Evolutionary conservation across 2,329 filamentous ascomycete genomes (phyloP).

Genomic region (Diplodia intermedia): DNA sequence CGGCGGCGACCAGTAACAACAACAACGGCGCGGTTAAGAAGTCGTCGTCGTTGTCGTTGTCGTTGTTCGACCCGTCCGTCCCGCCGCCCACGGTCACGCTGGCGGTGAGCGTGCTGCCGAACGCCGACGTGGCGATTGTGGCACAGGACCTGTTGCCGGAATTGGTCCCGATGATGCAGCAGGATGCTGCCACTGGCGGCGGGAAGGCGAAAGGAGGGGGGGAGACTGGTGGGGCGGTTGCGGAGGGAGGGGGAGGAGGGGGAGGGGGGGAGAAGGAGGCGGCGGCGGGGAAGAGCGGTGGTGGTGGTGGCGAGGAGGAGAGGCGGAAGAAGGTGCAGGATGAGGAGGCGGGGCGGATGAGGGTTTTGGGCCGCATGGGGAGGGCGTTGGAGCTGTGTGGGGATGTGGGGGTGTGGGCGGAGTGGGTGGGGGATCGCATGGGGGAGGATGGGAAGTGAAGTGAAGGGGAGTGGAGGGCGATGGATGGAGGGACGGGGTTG

Average conservation of each 20-base stretch:
- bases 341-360: conserved; percentile 31
- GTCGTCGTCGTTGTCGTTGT: neutral
- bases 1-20: neutral
- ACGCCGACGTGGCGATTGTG: conserved; percentile 65
- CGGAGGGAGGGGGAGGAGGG: conserved; percentile 28
- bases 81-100: conserved; percentile 60
- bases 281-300: conserved; percentile 17
- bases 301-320: conserved; percentile 31
- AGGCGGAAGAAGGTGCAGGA: conserved; percentile 37
- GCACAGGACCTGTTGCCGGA: conserved; percentile 62
- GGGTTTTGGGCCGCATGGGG: conserved; percentile 47
- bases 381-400: conserved; percentile 56
- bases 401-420: conserved; percentile 60
- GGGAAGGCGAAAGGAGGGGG: conserved; percentile 28
- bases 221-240: conserved; percentile 32
- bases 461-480: too few relatives aligned
- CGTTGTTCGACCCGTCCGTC: conserved; percentile 51
- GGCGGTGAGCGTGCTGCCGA: conserved; percentile 60
- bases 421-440: conserved; percentile 51
- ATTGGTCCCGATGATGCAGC: conserved; percentile 32
- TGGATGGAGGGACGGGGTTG: too few relatives aligned
- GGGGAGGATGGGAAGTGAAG: neutral
- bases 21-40: neutral
- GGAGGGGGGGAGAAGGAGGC: conserved; percentile 21
- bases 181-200: conserved; percentile 34